Percentiles rank a stretch among this genome's conserved stretches.
phyloP scores from a whole-genome alignment of 345 rosid genomes.

The Eucalyptus sp. region DNA sequence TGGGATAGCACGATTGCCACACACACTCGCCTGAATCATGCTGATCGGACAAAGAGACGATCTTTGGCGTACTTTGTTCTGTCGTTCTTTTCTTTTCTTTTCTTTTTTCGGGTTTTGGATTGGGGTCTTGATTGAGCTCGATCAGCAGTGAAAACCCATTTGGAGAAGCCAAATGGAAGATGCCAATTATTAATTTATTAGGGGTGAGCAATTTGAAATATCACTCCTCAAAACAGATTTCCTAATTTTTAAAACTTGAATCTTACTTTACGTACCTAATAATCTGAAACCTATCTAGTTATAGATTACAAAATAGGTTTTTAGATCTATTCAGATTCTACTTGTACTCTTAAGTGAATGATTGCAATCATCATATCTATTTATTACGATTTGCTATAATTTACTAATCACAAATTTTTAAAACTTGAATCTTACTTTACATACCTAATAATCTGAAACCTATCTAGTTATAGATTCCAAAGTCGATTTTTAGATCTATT shows the following conservation, averaged over 20 bases:
- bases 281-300: too few relatives aligned
- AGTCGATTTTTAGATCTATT: too few relatives aligned
- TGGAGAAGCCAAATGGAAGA: background rate
- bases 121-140: background rate
- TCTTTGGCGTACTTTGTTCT: background rate
- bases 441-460: too few relatives aligned
- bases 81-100: background rate
- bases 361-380: too few relatives aligned
- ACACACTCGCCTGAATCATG: background rate
- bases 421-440: accelerated
- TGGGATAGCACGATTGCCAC: background rate
- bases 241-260: accelerated
- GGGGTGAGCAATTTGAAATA: too few relatives aligned
- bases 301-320: too few relatives aligned
- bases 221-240: too few relatives aligned
- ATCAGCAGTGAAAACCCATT: background rate
- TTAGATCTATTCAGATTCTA: accelerated
- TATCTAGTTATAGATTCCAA: too few relatives aligned
- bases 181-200: background rate
- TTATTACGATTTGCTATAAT: too few relatives aligned
- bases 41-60: background rate
- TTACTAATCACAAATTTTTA: accelerated
- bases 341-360: accelerated
- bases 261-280: background rate
- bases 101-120: background rate